Evolutionary conservation across 2,329 filamentous ascomycete species (phyloP).

Genomic region (Verticillium nubilum): DNA sequence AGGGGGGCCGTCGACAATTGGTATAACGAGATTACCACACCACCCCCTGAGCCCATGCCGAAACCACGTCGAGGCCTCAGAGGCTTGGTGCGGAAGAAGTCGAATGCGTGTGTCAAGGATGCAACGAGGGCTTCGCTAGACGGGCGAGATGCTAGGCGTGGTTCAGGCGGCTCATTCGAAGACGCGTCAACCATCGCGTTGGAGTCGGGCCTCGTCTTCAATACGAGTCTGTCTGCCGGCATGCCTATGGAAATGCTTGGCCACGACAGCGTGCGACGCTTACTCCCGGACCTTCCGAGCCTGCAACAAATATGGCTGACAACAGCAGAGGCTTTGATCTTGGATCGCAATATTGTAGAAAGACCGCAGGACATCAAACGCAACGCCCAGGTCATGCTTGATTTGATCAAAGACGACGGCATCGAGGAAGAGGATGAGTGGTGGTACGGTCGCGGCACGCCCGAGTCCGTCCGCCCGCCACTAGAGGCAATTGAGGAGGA

Average conservation of each 20-base stretch:
- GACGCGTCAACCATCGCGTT: neutral
- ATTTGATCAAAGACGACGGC: slow-evolving; percentile 59
- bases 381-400: slow-evolving; percentile 56
- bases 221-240: slow-evolving; percentile 54
- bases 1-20: slow-evolving; percentile 54
- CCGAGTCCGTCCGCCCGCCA: slow-evolving; percentile 50
- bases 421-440: slow-evolving; percentile 56
- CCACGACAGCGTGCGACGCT: slow-evolving; percentile 40
- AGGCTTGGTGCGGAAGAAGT: slow-evolving; percentile 54
- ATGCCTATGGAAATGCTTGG: slow-evolving; percentile 55
- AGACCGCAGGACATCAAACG: slow-evolving; percentile 56
- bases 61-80: slow-evolving; percentile 49
- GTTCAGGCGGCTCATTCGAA: slow-evolving; percentile 3
- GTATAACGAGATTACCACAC: slow-evolving; percentile 47
- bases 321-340: slow-evolving; percentile 57
- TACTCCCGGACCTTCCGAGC: slow-evolving; percentile 51
- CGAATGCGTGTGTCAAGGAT: slow-evolving; percentile 30
- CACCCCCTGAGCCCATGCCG: slow-evolving; percentile 31
- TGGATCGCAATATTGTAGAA: slow-evolving; percentile 54
- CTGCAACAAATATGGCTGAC: slow-evolving; percentile 58
- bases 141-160: slow-evolving; percentile 3
- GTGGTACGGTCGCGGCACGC: slow-evolving; percentile 50
- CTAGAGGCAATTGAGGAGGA: slow-evolving; percentile 48
- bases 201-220: slow-evolving; percentile 36
- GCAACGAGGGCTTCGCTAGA: slow-evolving; percentile 13